Base-by-base conservation (phyloP, 352 stramenopile genomes). In the Globisporangium camurandrum region DNA sequence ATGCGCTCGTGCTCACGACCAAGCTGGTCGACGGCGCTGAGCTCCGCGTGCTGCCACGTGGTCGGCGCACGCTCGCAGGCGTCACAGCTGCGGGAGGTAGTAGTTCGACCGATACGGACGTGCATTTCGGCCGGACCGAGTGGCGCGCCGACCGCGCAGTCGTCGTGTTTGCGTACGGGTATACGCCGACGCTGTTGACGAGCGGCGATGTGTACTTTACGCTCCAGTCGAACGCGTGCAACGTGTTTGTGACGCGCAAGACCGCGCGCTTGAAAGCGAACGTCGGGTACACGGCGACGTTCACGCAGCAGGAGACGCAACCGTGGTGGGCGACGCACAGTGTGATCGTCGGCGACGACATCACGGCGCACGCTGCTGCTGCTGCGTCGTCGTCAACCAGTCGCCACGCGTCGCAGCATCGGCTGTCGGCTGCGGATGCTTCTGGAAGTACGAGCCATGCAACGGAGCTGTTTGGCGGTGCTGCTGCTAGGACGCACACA, bases 161-260 rank as follows among this genome's bases (percentile, higher is more conserved):
- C 23, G 71, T 93, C 26, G 62, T 92, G 20, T 90, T 93, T 56
- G 83, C 80, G 10, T 93, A 80, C 54, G 83, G 83, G 20, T 93
- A 93, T 64, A 93, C 81, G 10, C 83, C 83, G 28, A 91, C 83
- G 28, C 50, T 90, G 24, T 58, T 93, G 28, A 92, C 83, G 27
- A 88, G 78, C 14, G 80, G 83, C 9, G 81, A 93, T 26, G 76
- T 93, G 12, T 89, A 88, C 54, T 88, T 93, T 33, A 86, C 71
- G 1, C 66, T 92, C 16, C 75, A 86, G 46, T 92, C 75, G 20
- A 93, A 92, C 47, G 83, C 80, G 4, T 93, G 82, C 61, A 87
- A 81, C 40, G 64, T 91, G 46, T 88, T 80, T 38, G 66, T 80
- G n/a, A 89, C 80, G 16, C 76, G 83, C 24, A 88, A 89, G 59